These are phyloP conservation scores for Aspergillus sp. DNA, from an alignment of 2,329 filamentous ascomycete genomes.

Conservation along the genomic window DNA sequence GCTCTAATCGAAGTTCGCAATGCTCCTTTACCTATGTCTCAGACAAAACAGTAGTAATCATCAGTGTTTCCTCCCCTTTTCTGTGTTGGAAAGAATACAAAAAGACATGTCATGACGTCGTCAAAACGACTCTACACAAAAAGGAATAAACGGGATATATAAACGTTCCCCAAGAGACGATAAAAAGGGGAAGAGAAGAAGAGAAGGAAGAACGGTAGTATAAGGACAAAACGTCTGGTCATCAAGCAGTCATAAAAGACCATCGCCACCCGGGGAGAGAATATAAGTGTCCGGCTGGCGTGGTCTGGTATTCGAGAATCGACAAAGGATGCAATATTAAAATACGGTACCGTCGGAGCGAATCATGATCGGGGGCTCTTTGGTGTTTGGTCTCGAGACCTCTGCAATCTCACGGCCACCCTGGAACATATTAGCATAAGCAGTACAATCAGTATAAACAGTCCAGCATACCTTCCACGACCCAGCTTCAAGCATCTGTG, in stretches of 20 bases:
- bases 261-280: constrained; percentile 12
- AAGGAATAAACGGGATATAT: no score
- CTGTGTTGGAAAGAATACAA: no score
- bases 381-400: constrained; percentile 91
- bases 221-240: constrained; percentile 15
- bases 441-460: constrained; percentile 1
- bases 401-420: constrained; percentile 94
- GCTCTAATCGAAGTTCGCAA: no score
- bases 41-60: no score
- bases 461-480: constrained; percentile 83
- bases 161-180: no score
- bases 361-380: constrained; percentile 93
- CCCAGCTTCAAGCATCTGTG: constrained; percentile 90
- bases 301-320: constrained; percentile 23
- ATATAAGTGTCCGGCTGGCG: constrained; percentile 9
- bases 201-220: no score
- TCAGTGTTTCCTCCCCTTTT: no score
- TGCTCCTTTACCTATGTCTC: no score
- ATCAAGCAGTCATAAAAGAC: constrained; percentile 27
- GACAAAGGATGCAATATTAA: constrained; percentile 42
- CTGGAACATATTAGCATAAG: constrained; percentile 42
- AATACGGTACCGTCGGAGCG: constrained; percentile 96
- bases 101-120: no score
- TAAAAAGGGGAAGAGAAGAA: no score
- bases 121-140: no score